Percentiles rank a stretch among this genome's conserved stretches.
These are phyloP conservation scores for Elongisporangium undulatum DNA, from an alignment of 352 stramenopile genomes.

Conservation along the genomic window DNA sequence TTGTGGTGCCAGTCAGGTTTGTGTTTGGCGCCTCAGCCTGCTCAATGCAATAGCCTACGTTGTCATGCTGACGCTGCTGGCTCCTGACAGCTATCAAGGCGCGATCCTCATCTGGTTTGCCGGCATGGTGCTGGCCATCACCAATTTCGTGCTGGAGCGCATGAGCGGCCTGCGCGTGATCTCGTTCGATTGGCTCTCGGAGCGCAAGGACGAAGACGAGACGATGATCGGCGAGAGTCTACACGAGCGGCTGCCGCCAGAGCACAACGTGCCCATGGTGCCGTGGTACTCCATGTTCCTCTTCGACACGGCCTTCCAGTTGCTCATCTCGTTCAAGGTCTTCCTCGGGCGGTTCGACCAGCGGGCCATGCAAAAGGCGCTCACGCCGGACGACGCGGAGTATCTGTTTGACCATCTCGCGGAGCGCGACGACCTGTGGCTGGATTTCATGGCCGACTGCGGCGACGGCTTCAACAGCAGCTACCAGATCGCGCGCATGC, in stretches of 20 bases:
- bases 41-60: background rate
- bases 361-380: slow-evolving; percentile 86
- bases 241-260: slow-evolving; percentile 58
- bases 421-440: slow-evolving; percentile 81
- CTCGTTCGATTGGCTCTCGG: slow-evolving; percentile 67
- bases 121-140: slow-evolving; percentile 72
- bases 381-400: slow-evolving; percentile 66
- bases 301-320: slow-evolving; percentile 88
- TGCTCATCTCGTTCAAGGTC: slow-evolving; percentile 92
- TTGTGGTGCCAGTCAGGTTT: slow-evolving; percentile 62
- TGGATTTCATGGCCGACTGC: slow-evolving; percentile 93
- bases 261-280: slow-evolving; percentile 88
- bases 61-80: background rate
- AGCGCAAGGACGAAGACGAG: slow-evolving; percentile 40
- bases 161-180: slow-evolving; percentile 80
- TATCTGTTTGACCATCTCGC: slow-evolving; percentile 84
- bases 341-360: slow-evolving; percentile 91
- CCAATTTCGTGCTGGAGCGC: slow-evolving; percentile 81
- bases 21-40: background rate
- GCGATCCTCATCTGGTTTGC: slow-evolving; percentile 84
- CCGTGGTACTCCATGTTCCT: slow-evolving; percentile 94
- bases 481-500: slow-evolving; percentile 89
- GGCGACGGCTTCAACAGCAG: slow-evolving; percentile 93
- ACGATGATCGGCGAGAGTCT: slow-evolving; percentile 30
- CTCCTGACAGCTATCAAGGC: slow-evolving; percentile 54